Base-by-base conservation (phyloP, 768 basidiomycete genomes). In the Podaxis sp. region DNA sequence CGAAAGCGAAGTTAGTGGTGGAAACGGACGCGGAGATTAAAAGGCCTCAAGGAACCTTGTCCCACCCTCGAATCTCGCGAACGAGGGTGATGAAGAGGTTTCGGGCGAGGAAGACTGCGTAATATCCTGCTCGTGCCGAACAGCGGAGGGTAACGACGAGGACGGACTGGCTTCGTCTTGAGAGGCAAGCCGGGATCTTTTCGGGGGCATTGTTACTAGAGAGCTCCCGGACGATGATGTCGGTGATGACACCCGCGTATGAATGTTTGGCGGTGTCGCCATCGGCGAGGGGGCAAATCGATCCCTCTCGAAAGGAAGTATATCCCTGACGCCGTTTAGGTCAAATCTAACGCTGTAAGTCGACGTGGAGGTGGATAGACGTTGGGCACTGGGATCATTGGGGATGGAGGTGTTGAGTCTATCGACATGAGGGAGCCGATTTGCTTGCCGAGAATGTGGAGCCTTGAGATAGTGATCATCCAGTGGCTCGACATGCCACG, bases 281-380 rank as follows among this genome's bases (percentile, higher is more conserved):
- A 9, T 61, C 2, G 59, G 60, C 3, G 60, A 61, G 5, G 60
- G 60, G 19, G 60, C 40, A 46, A 46, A 61, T 12, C 41, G 40
- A 15, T 61, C 60, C 33, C 54, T 25, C 43, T 61, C 60, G n/a
- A 36, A 17, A 13, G 53, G 60, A 15, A 29, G 43, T 17, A 11
- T 46, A 19, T 54, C 52, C 25, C 51, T 41, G 9, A 15, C 24
- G 43, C 29, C 33, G 11, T 37, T 36, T 9, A 50, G 13, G n/a
- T 61, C 40, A n/a, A 61, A 61, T 22, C 60, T 53, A 37, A 61
- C 53, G 37, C 60, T 61, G 55, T 36, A 55, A 13, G 53, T 47
- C 36, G 60, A 61, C 2, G 41, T 55, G 12, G 59, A 24, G 27
- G 52, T 55, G 19, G 60, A 54, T 43, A 61, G 27, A 22, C 41